A percentile compares a stretch with the other conserved stretches of the same genome.
Evolutionary conservation across 2,329 filamentous ascomycete species (phyloP).

Genomic region (Cadophora luteo-olivacea): DNA sequence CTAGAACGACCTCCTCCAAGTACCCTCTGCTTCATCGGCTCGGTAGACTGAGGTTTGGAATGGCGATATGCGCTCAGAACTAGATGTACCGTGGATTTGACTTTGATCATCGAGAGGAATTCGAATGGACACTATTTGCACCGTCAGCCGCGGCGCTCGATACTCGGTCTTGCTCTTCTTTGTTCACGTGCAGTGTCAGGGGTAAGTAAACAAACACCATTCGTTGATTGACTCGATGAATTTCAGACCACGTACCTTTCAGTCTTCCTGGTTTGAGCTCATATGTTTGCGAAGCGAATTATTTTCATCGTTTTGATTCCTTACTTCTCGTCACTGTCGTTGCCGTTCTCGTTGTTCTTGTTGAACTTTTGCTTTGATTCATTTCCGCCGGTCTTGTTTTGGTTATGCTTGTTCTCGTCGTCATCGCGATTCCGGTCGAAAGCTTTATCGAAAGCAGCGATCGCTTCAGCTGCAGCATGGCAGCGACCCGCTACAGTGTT

Average conservation of each 20-base stretch:
- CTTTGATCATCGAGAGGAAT: neutral
- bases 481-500: neutral
- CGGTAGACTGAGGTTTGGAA: neutral
- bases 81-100: neutral
- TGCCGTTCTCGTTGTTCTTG: no score
- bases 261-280: neutral
- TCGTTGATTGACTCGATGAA: neutral
- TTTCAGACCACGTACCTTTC: neutral
- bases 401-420: no score
- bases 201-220: conserved; percentile 7
- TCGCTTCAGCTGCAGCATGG: neutral
- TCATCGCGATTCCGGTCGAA: no score
- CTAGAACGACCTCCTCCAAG: neutral
- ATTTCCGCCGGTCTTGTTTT: no score
- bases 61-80: neutral
- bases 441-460: neutral
- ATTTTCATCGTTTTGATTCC: neutral
- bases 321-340: no score
- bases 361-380: no score
- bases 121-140: neutral
- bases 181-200: neutral
- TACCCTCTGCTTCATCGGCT: neutral
- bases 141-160: neutral
- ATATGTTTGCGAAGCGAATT: no score
- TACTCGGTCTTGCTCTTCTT: neutral